Evolutionary conservation across 23 red algal species (phyloP).

Genomic region (Gracilaria vermiculophylla): DNA sequence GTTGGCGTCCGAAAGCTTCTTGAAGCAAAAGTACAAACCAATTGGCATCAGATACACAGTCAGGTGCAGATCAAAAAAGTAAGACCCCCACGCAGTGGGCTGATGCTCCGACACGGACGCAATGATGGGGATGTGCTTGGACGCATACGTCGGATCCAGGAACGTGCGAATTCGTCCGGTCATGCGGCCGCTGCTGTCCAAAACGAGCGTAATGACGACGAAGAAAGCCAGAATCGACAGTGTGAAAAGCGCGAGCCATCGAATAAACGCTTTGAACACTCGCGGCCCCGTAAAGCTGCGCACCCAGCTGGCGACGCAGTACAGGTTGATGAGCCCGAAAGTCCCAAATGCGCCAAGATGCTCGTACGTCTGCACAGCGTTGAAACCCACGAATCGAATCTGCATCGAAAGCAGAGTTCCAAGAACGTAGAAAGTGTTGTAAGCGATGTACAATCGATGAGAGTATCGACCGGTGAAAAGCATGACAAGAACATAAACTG

Average conservation of each 20-base stretch:
- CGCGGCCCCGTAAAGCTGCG: conserved; percentile 61
- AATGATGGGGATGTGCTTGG: conserved; percentile 95
- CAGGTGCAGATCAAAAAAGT: conserved; percentile 98
- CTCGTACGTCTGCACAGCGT: conserved; percentile 88
- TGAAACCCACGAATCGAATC: conserved; percentile 99
- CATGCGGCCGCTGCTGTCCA: conserved; percentile 77
- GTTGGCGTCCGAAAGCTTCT: conserved; percentile 73
- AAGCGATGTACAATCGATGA: conserved; percentile 94
- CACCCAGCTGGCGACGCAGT: conserved; percentile 79
- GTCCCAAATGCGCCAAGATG: conserved; percentile 90
- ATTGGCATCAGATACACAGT: conserved; percentile 86
- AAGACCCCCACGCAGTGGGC: conserved; percentile 96
- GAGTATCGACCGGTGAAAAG: conserved; percentile 87
- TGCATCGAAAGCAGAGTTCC: conserved; percentile 99
- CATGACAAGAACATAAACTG: conserved; percentile 97
- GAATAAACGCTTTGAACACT: conserved; percentile 70
- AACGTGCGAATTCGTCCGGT: conserved; percentile 90
- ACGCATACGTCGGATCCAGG: conserved; percentile 99
- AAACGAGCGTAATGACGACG: conserved; percentile 39
- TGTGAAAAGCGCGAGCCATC: conserved; percentile 56
- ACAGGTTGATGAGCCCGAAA: conserved; percentile 87
- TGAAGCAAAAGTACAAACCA: conserved; percentile 96
- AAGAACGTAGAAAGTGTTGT: conserved; percentile 93
- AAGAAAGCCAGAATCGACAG: conserved; percentile 28
- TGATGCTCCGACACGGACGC: conserved; percentile 99